Base-by-base conservation (phyloP, 2,329 filamentous ascomycete genomes). In the Alternaria dauci region DNA sequence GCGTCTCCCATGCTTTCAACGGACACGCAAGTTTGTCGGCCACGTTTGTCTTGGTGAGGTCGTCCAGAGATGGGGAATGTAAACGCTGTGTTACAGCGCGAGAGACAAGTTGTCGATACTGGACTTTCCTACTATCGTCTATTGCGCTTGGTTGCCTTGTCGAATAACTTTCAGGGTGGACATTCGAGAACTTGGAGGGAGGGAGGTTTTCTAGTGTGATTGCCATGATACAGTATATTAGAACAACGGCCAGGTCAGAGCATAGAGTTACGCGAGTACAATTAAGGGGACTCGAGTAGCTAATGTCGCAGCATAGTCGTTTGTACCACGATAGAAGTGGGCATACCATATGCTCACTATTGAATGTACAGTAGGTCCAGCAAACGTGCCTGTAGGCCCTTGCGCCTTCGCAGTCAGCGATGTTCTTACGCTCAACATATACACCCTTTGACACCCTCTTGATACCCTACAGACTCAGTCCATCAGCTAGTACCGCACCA, bases 401-500 rank as follows among this genome's bases (percentile, higher is more conserved):
- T 16, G 8, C 20, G 0, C 23, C 12, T 6, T 50, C 26, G 14
- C 14, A 26, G 28, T 34, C 30, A 3, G 1, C 9, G 1, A n/a
- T 8, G 1, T 28, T 12, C 4, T 8, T 28, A 5, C 30, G 12
- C 12, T 41, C 14, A 12, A 53, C 28, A 39, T 20, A 1, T 32
- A 47, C 34, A 41, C 8, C 5, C 3, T 32, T 43, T n/a, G 12
- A 16, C 4, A 43, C 38, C 11, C 44, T 50, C 38, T 43, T 16
- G 11, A 16, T 2, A 43, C 38, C 12, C 44, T 50, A 66, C 41
- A 66, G 38, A 20, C 42, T 62, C 34, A 68, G 9, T 7, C 53
- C 58, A 30, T 63, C 55, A 1, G 88, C 89, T 46, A 99, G 81
- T 8, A 90, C 86, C 67, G 91, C 85, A 1, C 93, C 94, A 80